These are phyloP conservation scores for Sporothrix pseudoabietina DNA, from an alignment of 2,329 filamentous ascomycete species.

Conservation along the genomic window DNA sequence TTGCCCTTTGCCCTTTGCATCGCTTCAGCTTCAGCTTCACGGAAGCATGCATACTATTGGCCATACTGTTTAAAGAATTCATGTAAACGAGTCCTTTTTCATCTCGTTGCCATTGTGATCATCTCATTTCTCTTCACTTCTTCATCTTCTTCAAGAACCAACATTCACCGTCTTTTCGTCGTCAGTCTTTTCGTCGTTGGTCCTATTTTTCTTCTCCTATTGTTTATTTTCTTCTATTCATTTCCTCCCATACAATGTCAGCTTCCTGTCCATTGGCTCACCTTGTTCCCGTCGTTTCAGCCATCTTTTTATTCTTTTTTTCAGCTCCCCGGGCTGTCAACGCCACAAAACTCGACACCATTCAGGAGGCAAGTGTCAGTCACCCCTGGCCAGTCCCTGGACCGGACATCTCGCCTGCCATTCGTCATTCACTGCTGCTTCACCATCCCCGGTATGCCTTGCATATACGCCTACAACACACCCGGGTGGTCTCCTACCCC, in stretches of 20 bases:
- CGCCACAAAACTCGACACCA: background rate
- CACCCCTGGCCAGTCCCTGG: background rate
- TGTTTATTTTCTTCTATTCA: background rate
- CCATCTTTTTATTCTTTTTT: background rate
- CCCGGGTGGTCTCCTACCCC: background rate
- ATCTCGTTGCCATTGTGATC: background rate
- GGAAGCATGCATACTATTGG: slow-evolving; percentile 12
- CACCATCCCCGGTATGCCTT: background rate
- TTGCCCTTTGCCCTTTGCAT: background rate
- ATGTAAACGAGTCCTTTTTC: background rate
- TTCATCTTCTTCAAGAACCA: background rate
- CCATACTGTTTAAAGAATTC: too few relatives aligned
- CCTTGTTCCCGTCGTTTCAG: background rate
- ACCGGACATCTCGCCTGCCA: background rate
- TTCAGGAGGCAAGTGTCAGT: background rate
- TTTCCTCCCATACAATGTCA: too few relatives aligned
- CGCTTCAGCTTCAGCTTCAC: slow-evolving; percentile 4
- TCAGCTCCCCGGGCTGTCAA: slow-evolving; percentile 14
- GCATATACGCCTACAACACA: background rate
- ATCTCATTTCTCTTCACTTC: too few relatives aligned
- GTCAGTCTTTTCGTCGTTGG: background rate
- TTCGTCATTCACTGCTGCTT: background rate
- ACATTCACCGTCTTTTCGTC: background rate
- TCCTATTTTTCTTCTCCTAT: background rate
- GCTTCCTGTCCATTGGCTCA: background rate